phyloP scores from a whole-genome alignment of 2,329 filamentous ascomycete genomes.

The Daldinia eschscholtzii region DNA sequence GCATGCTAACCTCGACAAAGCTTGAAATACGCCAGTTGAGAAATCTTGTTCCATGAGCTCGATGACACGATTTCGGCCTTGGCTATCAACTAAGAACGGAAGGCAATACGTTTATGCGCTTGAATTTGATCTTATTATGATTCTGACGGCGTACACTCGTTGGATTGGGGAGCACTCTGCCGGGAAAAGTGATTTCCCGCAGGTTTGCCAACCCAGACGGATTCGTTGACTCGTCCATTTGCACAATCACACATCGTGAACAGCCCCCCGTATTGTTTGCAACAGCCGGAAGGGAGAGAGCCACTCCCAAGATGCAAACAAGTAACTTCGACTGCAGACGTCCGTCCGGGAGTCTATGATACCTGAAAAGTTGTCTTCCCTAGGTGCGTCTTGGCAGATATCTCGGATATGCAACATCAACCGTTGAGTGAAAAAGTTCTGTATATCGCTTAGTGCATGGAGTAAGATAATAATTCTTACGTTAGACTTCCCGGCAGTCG shows the following conservation, averaged over 20 bases:
- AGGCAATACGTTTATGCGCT: neutral
- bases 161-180: neutral
- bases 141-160: neutral
- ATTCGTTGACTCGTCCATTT: neutral
- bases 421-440: neutral
- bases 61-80: neutral
- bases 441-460: conserved; percentile 9
- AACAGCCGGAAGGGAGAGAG: neutral
- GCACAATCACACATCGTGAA: neutral
- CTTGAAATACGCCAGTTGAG: conserved; percentile 2
- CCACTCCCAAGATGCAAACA: neutral
- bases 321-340: neutral
- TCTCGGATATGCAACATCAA: conserved; percentile 9
- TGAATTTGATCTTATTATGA: neutral
- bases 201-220: neutral
- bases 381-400: conserved; percentile 17
- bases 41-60: neutral
- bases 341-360: conserved; percentile 4
- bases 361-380: neutral
- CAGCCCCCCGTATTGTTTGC: neutral
- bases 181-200: no score
- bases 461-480: conserved; percentile 9
- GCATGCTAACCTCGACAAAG: conserved; percentile 6
- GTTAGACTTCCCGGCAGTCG: conserved; percentile 9
- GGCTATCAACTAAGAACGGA: neutral